Evolutionary conservation across 192 early-diverging fungal species (phyloP).

Genomic region (Linnemannia exigua): DNA sequence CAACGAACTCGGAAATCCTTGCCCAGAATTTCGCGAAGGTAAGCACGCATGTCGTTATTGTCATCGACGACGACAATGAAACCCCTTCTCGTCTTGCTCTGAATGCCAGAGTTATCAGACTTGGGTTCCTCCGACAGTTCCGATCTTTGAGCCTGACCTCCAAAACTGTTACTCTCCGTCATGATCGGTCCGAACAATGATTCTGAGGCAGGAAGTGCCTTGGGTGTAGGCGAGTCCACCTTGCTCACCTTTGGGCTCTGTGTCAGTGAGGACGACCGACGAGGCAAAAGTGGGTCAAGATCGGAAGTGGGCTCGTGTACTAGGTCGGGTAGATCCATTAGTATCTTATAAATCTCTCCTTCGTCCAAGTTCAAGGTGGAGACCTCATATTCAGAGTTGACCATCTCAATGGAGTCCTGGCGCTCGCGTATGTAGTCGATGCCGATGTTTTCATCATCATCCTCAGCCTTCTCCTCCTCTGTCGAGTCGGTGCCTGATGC

Average conservation of each 20-base stretch:
- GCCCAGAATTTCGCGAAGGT: conserved; percentile 45
- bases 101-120: not conserved
- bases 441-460: conserved; percentile 17
- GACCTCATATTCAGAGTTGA: conserved; percentile 30
- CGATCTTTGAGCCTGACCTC: not conserved
- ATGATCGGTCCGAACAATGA: not conserved
- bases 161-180: conserved; percentile 18
- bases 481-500: conserved; percentile 52
- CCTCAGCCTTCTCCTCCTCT: conserved; percentile 38
- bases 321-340: conserved; percentile 26
- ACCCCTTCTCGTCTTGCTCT: conserved; percentile 1
- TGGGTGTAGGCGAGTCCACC: not conserved
- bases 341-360: conserved; percentile 27
- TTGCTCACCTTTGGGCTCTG: conserved; percentile 17
- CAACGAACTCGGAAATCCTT: conserved; percentile 51
- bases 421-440: conserved; percentile 28
- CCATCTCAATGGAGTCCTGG: conserved; percentile 11
- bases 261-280: not conserved
- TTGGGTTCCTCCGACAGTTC: conserved; percentile 4
- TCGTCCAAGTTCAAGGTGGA: conserved; percentile 32
- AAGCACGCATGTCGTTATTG: conserved; percentile 63
- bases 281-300: not conserved
- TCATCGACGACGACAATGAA: conserved; percentile 63
- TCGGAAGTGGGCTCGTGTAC: not conserved
- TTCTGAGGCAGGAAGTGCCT: not conserved